Evolutionary conservation across 2,329 filamentous ascomycete genomes (phyloP).

Genomic region (Clarireedia homoeocarpa): DNA sequence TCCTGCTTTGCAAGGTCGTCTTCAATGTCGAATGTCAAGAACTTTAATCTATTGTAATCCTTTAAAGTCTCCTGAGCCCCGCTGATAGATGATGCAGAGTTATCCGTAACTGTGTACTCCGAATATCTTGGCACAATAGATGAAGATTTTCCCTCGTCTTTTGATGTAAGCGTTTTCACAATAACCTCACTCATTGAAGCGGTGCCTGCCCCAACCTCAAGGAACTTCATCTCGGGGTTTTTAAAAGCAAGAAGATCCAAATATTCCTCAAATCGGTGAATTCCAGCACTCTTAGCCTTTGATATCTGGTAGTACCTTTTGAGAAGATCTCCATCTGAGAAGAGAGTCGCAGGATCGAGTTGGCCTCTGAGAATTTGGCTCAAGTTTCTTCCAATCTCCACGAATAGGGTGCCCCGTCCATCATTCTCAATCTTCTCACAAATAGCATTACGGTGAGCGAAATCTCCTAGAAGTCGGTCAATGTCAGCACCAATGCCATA

Average conservation of each 20-base stretch:
- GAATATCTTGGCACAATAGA: background rate
- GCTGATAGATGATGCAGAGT: background rate
- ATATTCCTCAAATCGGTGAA: constrained; percentile 4
- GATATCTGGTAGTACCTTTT: constrained; percentile 7
- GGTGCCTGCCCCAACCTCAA: constrained; percentile 22
- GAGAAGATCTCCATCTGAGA: constrained; percentile 15
- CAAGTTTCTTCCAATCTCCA: constrained; percentile 11
- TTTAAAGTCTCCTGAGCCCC: background rate
- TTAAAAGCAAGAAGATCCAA: constrained; percentile 13
- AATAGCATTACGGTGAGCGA: background rate
- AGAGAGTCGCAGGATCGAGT: constrained; percentile 11
- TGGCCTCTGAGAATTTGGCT: constrained; percentile 8
- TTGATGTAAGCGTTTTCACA: background rate
- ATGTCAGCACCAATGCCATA: background rate
- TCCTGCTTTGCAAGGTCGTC: background rate
- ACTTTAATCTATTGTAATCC: background rate
- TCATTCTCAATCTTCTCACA: background rate
- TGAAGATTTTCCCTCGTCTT: background rate
- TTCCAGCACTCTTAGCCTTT: background rate
- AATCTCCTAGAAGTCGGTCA: background rate
- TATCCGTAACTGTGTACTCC: background rate
- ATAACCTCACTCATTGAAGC: constrained; percentile 8
- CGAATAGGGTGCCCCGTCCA: background rate
- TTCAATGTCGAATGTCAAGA: background rate
- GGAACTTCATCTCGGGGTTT: constrained; percentile 17